Percentiles rank a stretch among this genome's conserved stretches.
phyloP scores from a whole-genome alignment of 257 asterid genomes.

The Verbena officinalis region DNA sequence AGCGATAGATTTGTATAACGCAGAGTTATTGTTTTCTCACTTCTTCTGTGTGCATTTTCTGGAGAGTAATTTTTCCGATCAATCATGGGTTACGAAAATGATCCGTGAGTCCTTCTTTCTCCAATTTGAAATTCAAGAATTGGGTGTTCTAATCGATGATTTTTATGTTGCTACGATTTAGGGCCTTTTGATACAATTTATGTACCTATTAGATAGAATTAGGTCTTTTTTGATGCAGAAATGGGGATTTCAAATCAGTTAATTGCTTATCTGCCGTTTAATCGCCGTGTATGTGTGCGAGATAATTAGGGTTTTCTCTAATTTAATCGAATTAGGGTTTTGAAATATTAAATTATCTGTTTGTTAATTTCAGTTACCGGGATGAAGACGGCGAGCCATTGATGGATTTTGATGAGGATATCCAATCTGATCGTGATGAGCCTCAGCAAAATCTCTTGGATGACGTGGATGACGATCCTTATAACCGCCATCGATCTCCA shows the following conservation, averaged over 20 bases:
- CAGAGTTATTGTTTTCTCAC: constrained; percentile 10
- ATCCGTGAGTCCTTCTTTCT: constrained; percentile 53
- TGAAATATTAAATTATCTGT: constrained; percentile 15
- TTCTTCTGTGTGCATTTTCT: constrained; percentile 11
- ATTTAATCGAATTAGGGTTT: constrained; percentile 17
- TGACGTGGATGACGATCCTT: constrained; percentile 38
- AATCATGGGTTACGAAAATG: constrained; percentile 64
- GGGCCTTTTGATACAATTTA: background rate
- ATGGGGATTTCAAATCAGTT: constrained; percentile 21
- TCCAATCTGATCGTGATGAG: constrained; percentile 67
- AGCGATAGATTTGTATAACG: background rate
- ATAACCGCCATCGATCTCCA: constrained; percentile 57
- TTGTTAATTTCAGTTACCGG: constrained; percentile 52
- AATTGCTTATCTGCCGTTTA: background rate
- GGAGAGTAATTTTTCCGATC: constrained; percentile 6
- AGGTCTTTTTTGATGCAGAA: constrained; percentile 16
- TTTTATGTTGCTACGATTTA: background rate
- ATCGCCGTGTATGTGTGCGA: constrained; percentile 4
- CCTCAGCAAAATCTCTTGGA: constrained; percentile 51
- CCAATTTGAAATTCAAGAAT: background rate
- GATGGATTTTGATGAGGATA: constrained; percentile 80
- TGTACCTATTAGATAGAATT: background rate
- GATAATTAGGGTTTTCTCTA: background rate
- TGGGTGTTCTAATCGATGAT: constrained; percentile 25
- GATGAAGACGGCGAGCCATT: constrained; percentile 97